These are phyloP conservation scores for Naganishia cerealis DNA, from an alignment of 1,284 basidiomycete species.

Conservation along the genomic window DNA sequence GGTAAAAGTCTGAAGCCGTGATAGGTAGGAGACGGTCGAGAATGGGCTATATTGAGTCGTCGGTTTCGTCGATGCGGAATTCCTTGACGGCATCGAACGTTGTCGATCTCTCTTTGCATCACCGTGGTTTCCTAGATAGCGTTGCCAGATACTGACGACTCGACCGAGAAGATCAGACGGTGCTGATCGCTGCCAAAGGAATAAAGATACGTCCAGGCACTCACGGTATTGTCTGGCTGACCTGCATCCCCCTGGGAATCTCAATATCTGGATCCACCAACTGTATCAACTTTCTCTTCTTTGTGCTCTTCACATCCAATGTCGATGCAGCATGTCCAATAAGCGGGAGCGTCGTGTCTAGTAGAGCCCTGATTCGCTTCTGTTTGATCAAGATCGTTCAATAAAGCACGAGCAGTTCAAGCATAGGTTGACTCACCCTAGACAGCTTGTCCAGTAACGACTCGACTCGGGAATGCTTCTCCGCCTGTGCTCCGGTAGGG, in stretches of 20 bases:
- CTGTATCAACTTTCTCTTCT: slow-evolving; percentile 19
- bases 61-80: background rate
- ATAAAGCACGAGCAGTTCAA: background rate
- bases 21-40: slow-evolving; percentile 8
- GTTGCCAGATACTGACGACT: background rate
- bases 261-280: slow-evolving; percentile 5
- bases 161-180: background rate
- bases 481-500: background rate
- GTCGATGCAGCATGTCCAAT: background rate
- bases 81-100: background rate
- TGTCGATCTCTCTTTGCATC: slow-evolving; percentile 11
- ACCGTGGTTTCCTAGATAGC: background rate
- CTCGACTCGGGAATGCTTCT: background rate
- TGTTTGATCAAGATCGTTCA: background rate
- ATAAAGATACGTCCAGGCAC: background rate
- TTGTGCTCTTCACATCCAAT: background rate
- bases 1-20: slow-evolving; percentile 15
- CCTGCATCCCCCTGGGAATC: background rate
- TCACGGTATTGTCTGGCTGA: background rate
- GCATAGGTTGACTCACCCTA: background rate
- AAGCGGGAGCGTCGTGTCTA: slow-evolving; percentile 17
- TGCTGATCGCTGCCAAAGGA: background rate
- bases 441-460: slow-evolving; percentile 9
- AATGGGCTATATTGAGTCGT: slow-evolving; percentile 3
- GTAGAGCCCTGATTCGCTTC: slow-evolving; percentile 22